Conservation (phyloP, 345 rosid genomes). For the Raphanus raphanistrum region DNA sequence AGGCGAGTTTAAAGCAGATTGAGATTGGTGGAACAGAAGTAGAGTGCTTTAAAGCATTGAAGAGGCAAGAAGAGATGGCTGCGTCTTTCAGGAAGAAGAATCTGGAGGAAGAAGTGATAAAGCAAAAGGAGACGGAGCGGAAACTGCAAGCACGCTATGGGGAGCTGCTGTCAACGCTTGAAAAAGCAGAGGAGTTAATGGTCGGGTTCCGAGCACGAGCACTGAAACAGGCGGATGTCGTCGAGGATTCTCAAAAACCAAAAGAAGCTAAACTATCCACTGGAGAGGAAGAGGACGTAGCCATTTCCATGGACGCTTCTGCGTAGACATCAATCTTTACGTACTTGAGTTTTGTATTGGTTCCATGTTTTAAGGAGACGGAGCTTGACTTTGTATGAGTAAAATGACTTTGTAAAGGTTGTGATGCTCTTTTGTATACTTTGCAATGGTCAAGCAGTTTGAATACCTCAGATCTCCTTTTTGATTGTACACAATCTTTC, state of each 20-base stretch:
- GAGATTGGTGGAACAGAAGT: slow-evolving; percentile 89
- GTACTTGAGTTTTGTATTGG: slow-evolving; percentile 32
- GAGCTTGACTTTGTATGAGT: slow-evolving; percentile 29
- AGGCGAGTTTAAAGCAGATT: slow-evolving; percentile 75
- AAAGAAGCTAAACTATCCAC: slow-evolving; percentile 26
- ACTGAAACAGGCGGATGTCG: slow-evolving; percentile 49
- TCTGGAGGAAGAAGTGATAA: slow-evolving; percentile 83
- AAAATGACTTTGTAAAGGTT: slow-evolving; percentile 29
- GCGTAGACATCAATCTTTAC: not conserved
- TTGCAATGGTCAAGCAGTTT: slow-evolving; percentile 21
- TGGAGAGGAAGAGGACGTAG: slow-evolving; percentile 38
- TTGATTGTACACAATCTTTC: not conserved
- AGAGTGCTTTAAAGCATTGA: slow-evolving; percentile 84
- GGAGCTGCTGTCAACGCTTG: slow-evolving; percentile 54
- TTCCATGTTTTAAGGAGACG: slow-evolving; percentile 26
- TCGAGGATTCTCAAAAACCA: slow-evolving; percentile 18
- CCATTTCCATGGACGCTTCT: slow-evolving; percentile 36
- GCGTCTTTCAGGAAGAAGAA: slow-evolving; percentile 78
- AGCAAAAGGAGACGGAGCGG: slow-evolving; percentile 85
- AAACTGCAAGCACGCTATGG: slow-evolving; percentile 76
- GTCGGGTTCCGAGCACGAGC: slow-evolving; percentile 53
- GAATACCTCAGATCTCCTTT: not conserved
- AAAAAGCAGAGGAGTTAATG: slow-evolving; percentile 51
- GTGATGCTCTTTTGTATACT: slow-evolving; percentile 8
- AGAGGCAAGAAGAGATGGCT: slow-evolving; percentile 92